phyloP scores from a whole-genome alignment of 805 yeast species.

The Suhomyces sp. region DNA sequence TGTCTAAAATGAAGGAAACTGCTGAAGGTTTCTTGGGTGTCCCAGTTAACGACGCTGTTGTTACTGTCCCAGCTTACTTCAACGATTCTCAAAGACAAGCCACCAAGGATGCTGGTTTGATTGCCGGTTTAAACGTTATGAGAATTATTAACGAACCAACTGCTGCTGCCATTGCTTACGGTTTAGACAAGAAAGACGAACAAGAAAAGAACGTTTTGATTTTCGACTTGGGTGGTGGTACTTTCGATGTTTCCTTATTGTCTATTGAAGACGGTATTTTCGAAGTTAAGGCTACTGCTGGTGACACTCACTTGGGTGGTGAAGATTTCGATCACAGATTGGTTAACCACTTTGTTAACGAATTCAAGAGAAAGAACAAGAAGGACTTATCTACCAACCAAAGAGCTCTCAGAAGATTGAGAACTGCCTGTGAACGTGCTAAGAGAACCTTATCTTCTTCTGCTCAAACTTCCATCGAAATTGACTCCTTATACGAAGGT shows the following conservation, averaged over 20 bases:
- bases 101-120: conserved; percentile 36
- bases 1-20: conserved; percentile 34
- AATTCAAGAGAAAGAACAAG: conserved; percentile 97
- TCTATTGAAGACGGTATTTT: conserved; percentile 50
- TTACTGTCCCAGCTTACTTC: conserved; percentile 34
- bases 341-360: conserved; percentile 88
- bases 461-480: conserved; percentile 92
- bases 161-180: conserved; percentile 36
- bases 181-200: conserved; percentile 53
- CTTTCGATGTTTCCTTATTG: conserved; percentile 47
- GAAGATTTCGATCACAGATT: conserved; percentile 97
- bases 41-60: conserved; percentile 29
- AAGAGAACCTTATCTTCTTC: conserved; percentile 97
- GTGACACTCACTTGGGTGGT: conserved; percentile 80
- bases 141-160: conserved; percentile 36
- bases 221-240: conserved; percentile 48
- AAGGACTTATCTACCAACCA: conserved; percentile 90
- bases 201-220: conserved; percentile 59
- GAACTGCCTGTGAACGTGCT: conserved; percentile 99
- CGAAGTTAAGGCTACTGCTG: conserved; percentile 50
- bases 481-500: conserved; percentile 94
- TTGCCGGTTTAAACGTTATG: conserved; percentile 35
- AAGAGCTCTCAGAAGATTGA: conserved; percentile 96
- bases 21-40: conserved; percentile 31
- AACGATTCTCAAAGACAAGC: conserved; percentile 36